phyloP scores from a whole-genome alignment of 2,329 filamentous ascomycete species.

The Trichophyton benhamiae region DNA sequence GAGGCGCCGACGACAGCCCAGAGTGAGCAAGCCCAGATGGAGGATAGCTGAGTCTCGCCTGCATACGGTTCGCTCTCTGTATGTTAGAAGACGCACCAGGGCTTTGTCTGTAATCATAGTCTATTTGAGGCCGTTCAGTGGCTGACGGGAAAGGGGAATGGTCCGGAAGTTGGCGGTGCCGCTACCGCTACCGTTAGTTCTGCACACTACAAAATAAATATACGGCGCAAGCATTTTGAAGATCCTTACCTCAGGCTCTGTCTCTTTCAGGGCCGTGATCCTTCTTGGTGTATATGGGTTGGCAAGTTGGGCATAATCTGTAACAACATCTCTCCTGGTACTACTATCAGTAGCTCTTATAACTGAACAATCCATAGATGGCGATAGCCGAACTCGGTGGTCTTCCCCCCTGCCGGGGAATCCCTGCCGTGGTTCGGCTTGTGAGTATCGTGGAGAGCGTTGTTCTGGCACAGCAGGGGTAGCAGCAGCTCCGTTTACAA shows the following conservation, averaged over 20 bases:
- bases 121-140: constrained; percentile 15
- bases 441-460: background rate
- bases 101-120: background rate
- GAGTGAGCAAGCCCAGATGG: background rate
- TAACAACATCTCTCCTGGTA: background rate
- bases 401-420: background rate
- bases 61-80: background rate
- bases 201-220: constrained; percentile 2
- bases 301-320: background rate
- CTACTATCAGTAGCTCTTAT: background rate
- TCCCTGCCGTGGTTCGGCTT: background rate
- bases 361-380: background rate
- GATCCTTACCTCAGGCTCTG: background rate
- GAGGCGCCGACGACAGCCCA: background rate
- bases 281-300: background rate
- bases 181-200: constrained; percentile 12
- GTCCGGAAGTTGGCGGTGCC: background rate
- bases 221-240: background rate
- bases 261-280: background rate
- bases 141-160: constrained; percentile 16
- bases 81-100: background rate
- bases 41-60: background rate
- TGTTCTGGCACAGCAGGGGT: background rate
- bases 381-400: background rate
- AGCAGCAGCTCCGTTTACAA: constrained; percentile 7